phyloP scores from a whole-genome alignment of 371 early-diverging fungal genomes.

The Saksenaea oblongispora region DNA sequence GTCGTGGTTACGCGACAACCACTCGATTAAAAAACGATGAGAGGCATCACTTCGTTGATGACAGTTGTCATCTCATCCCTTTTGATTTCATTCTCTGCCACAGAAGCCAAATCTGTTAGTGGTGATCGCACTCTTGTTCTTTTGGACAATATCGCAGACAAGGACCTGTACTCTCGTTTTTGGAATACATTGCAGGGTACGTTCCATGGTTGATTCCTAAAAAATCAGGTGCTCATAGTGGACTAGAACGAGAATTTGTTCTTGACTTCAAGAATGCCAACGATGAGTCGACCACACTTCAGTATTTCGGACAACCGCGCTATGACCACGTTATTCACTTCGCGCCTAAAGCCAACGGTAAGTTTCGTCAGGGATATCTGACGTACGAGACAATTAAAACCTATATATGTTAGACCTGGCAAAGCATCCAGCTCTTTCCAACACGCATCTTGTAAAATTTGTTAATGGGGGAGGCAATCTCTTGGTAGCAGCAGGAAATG shows the following conservation, averaged over 20 bases:
- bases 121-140: slow-evolving; percentile 77
- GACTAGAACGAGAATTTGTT: slow-evolving; percentile 65
- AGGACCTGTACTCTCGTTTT: slow-evolving; percentile 57
- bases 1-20: neutral
- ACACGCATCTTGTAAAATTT: slow-evolving; percentile 75
- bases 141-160: slow-evolving; percentile 61
- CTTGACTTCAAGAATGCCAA: slow-evolving; percentile 52
- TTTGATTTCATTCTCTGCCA: slow-evolving; percentile 20
- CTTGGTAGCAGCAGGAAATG: slow-evolving; percentile 67
- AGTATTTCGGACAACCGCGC: slow-evolving; percentile 51
- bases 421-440: slow-evolving; percentile 51
- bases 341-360: slow-evolving; percentile 67
- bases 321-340: slow-evolving; percentile 77
- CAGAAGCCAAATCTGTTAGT: slow-evolving; percentile 58
- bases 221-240: neutral
- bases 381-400: no score
- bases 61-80: neutral
- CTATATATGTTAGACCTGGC: slow-evolving; percentile 21
- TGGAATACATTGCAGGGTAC: slow-evolving; percentile 69
- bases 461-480: slow-evolving; percentile 93
- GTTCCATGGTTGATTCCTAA: neutral
- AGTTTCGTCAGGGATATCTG: neutral
- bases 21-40: neutral
- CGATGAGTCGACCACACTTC: slow-evolving; percentile 20
- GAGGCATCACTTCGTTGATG: slow-evolving; percentile 3